Evolutionary conservation across 352 stramenopile genomes (phyloP), one percentile per base, ranked within the genome.

Genomic region (Phytophthora podocarpi): DNA sequence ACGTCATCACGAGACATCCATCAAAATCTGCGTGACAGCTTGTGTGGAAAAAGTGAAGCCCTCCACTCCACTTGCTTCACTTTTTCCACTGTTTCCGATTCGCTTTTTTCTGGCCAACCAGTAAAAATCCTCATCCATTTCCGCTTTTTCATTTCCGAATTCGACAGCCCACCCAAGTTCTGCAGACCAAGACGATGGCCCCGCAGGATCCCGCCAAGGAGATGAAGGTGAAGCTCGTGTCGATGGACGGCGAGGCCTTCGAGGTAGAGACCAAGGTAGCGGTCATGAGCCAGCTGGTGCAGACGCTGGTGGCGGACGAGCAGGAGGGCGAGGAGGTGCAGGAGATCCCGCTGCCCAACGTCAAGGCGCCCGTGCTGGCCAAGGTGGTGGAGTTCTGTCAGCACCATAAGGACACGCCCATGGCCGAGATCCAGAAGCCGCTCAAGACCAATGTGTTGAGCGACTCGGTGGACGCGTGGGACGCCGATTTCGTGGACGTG

Each of bases 401-500:
- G 40, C 71, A 88, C 67, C 75, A 88, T 59, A 53, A 79, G 39
- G 64, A 78, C 64, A 59, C 64, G 35, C 72, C 78, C 36, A 87
- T 85, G 78, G 70, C 70, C 31, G 79, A 89, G 45, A 82, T 87
- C 47, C 66, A 83, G 32, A 89, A 87, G 64, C 78, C 80, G 36
- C 81, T 85, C 27, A 78, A 71, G 58, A 86, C 58, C 24, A 76
- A 76, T 52, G 63, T 76, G 21, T 63, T 93, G 7, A 63, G 58
- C 52, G 74, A 85, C 16, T 69, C 59, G 6, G 74, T 86, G 34
- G 70, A 67, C 39, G 72, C 78, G 36, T 89, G 79, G 79, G 72
- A 89, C 57, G 70, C 69, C 57, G 68, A 80, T n/a, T 89, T 89
- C 43, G 72, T 89, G 23, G 62, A 80, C 26, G 34, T 72, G 39